Evolutionary conservation across 2,329 filamentous ascomycete genomes (phyloP), one percentile per base, ranked within the genome.

Genomic region (Metarhizium robertsii): DNA sequence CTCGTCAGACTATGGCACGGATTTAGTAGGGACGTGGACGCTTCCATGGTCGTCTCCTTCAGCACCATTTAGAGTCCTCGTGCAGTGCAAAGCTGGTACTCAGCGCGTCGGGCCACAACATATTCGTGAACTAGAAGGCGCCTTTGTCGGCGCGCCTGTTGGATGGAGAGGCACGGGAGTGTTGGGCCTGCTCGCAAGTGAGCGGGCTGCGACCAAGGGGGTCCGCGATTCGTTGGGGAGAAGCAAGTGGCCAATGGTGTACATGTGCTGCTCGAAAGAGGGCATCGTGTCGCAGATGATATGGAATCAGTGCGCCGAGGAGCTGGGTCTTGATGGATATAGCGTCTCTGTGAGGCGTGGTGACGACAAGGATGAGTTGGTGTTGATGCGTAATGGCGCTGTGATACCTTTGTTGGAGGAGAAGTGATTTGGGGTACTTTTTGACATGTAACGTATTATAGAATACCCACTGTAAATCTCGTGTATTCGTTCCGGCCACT

Each of bases 101-200:
- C 71, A 73, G 55, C 73, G 75, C 49, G 68, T 76, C 13, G 75
- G 81, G 0, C 88, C 88, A 0, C 72, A 77, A 36, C 73, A 83
- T 50, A 72, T 90, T 8, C 80, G 88, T n/a, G 88, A 92, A 71
- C 77, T 92, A 3, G 88, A 90, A 65, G 92, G 92, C 3, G 83
- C 90, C 0, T 87, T 94, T 64, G 77, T 78, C 1, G 85, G 84
- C 13, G 87, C 88, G 6, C 91, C 90, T 1, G 73, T 79, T 0
- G 86, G 85, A 0, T 95, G 88, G 88, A 76, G 83, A 53, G 81
- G 79, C 0, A 67, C 75, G 1, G 77, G 79, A 14, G 83, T 88
- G 6, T 67, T 96, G 38, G 92, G 84, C 0, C 65, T 96, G 16
- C 70, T 96, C 54, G 86, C 88, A 29, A 80, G 83, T 3, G 83